Base-by-base conservation (phyloP, 148 eudicot species). In the Diospyros kaki region DNA sequence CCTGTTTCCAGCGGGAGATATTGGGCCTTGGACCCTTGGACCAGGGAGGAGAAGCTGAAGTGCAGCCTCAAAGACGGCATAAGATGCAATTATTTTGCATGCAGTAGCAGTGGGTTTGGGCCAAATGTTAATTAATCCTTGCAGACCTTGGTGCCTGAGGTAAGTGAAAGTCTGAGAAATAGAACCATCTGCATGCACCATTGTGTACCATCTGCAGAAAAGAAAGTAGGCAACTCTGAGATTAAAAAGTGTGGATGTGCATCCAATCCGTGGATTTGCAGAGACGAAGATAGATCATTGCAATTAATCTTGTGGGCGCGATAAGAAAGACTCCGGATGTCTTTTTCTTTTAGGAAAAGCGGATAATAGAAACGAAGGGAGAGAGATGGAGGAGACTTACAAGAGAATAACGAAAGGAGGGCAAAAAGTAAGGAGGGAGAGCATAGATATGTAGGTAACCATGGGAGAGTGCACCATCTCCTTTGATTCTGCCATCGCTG, bases 151-250 rank as follows among this genome's bases (percentile, higher is more conserved):
- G 74, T 88, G 81, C 81, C 75, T 81, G 51, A 95, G 74, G 84
- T 85, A 86, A 72, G 77, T 77, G 59, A 74, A 80, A 51, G 96
- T 89, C 79, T 87, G 88, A 59, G 72, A 69, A 51, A 95, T 55
- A 39, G 96, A 95, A 14, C 99, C 99, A 83, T 95, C 94, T 43
- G 93, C 96, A 77, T 95, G 99, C 45, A 95, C 99, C 97, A 92
- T 89, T 5, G 99, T 90, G 69, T 95, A 91, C 99, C 99, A 95
- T 86, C 99, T 95, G 86, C 84, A 79, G 74, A 68, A 62, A 69
- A 13, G 28, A 28, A 28, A 28, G 28, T 56, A 14, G 38, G 44
- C 66, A 76, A 71, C 3, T 62, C 66, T 46, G 28, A 3, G 45
- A 68, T 58, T 28, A 28, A 28, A 28, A 28, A 28, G 28, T 0